Percentiles rank a stretch among this genome's conserved stretches.
phyloP scores from a whole-genome alignment of 1,139 yeast species.

The Blastobotrys niveus region DNA sequence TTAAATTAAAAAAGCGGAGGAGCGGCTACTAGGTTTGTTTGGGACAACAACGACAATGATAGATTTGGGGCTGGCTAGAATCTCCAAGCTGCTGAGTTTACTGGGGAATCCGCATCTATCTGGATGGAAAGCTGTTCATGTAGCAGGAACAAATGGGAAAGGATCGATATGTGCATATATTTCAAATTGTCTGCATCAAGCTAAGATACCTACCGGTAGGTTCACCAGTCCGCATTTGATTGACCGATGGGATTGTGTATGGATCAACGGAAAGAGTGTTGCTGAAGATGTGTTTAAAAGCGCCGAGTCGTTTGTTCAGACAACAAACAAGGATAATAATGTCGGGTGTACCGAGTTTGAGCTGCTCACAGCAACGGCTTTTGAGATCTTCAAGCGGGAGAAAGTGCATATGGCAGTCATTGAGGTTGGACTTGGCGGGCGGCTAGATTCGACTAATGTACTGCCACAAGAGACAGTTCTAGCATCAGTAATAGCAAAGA shows the following conservation, averaged over 20 bases:
- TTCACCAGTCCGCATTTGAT: slow-evolving; percentile 86
- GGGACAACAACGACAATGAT: slow-evolving; percentile 37
- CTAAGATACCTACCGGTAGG: slow-evolving; percentile 56
- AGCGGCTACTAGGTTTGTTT: no score
- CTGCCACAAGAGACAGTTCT: slow-evolving; percentile 34
- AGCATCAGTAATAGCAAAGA: slow-evolving; percentile 72
- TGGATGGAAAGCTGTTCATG: slow-evolving; percentile 59
- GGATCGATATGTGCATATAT: slow-evolving; percentile 84
- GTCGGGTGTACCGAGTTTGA: slow-evolving; percentile 85
- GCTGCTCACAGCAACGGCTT: slow-evolving; percentile 74
- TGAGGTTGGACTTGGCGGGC: slow-evolving; percentile 90
- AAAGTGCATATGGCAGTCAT: slow-evolving; percentile 66
- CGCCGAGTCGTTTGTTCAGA: slow-evolving; percentile 40
- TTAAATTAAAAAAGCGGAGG: not conserved
- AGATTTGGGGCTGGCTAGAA: slow-evolving; percentile 62
- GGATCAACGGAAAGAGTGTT: slow-evolving; percentile 57
- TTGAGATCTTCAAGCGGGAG: slow-evolving; percentile 58
- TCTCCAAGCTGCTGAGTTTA: slow-evolving; percentile 47
- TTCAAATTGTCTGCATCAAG: slow-evolving; percentile 51
- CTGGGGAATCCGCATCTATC: slow-evolving; percentile 64
- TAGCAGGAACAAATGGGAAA: slow-evolving; percentile 94
- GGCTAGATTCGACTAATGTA: slow-evolving; percentile 82
- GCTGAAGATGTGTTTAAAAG: slow-evolving; percentile 42
- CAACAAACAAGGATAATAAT: slow-evolving; percentile 19
- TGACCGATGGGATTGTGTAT: slow-evolving; percentile 66